Base-by-base conservation (phyloP, 768 basidiomycete genomes). In the Floccularia luteovirens region DNA sequence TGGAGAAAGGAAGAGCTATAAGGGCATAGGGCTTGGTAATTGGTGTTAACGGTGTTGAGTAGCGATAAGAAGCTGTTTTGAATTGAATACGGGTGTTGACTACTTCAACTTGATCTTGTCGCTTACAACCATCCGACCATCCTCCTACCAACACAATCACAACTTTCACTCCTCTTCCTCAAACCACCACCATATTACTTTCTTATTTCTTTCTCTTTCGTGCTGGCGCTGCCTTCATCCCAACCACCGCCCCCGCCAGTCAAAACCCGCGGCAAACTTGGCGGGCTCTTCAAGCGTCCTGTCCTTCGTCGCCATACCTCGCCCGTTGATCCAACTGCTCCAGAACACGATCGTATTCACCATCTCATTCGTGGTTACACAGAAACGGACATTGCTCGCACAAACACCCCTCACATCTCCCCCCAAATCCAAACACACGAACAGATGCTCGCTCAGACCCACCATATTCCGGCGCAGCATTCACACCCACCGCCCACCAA, bases 401-500 rank as follows among this genome's bases (percentile, higher is more conserved):
- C 6, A 34, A 12, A 34, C 20, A 12, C n/a, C n/a, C 32, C 32
- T 8, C 32, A 34, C 16, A 7, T 14, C 6, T 17, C 16, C 6
- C 32, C 32, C 6, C 32, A 12, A 17, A 28, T 14, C 14, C 27
- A 28, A 28, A 30, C 10, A 10, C 32, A 34, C 16, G n/a, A 8
- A 7, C 32, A 17, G 6, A 34, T 34, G 32, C 7, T 34, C 16
- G 32, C 32, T 8, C n/a, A n/a, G n/a, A 17, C 32, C 8, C n/a
- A 34, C n/a, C 32, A 34, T 7, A 35, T 31, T 17, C 11, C 40
- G 21, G 39, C 38, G 21, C 21, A 32, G 12, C 32, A 49, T 20
- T 31, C 31, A 24, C 44, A 47, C 14, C 48, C 67, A 19, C 69
- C 75, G 4, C n/a, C n/a, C n/a, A 64, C 70, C 7, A 80, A 70